Percentiles rank a stretch among this genome's conserved stretches.
phyloP scores from a whole-genome alignment of 83 land plant genomes.

The Thuja plicata region DNA sequence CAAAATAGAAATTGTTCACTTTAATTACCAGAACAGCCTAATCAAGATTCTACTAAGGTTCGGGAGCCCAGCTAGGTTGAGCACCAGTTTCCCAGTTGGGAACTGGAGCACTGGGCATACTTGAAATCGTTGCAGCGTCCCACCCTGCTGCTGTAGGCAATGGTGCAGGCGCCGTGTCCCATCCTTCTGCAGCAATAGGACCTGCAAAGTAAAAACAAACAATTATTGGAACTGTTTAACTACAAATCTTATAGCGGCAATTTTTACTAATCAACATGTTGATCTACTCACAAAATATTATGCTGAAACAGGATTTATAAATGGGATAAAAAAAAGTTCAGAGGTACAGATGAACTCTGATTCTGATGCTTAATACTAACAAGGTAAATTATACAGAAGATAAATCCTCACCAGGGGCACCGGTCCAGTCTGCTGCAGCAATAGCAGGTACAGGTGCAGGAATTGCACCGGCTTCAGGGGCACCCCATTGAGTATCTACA shows the following conservation, averaged over 20 bases:
- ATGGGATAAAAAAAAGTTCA: background rate
- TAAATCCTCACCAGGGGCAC: slow-evolving; percentile 11
- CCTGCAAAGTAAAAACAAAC: background rate
- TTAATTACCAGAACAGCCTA: background rate
- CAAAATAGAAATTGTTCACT: background rate
- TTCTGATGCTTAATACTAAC: background rate
- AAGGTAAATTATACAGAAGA: background rate
- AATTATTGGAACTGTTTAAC: background rate
- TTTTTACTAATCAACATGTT: background rate
- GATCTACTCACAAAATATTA: background rate
- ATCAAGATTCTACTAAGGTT: background rate
- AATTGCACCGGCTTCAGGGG: slow-evolving; percentile 9
- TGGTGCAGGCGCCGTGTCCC: slow-evolving; percentile 45
- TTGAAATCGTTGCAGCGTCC: background rate
- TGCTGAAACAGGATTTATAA: background rate
- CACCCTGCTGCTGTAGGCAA: slow-evolving; percentile 8
- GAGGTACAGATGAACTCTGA: background rate
- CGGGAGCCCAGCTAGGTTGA: slow-evolving; percentile 15
- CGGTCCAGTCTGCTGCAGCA: slow-evolving; percentile 28
- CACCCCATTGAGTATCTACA: slow-evolving; percentile 30
- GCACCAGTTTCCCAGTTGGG: slow-evolving; percentile 2
- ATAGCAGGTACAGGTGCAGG: slow-evolving; percentile 23
- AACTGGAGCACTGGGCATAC: background rate
- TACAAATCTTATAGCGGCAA: background rate
- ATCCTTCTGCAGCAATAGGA: slow-evolving; percentile 26